Evolutionary conservation across 495 filamentous ascomycete species (phyloP).

Genomic region (Parathielavia appendiculata): DNA sequence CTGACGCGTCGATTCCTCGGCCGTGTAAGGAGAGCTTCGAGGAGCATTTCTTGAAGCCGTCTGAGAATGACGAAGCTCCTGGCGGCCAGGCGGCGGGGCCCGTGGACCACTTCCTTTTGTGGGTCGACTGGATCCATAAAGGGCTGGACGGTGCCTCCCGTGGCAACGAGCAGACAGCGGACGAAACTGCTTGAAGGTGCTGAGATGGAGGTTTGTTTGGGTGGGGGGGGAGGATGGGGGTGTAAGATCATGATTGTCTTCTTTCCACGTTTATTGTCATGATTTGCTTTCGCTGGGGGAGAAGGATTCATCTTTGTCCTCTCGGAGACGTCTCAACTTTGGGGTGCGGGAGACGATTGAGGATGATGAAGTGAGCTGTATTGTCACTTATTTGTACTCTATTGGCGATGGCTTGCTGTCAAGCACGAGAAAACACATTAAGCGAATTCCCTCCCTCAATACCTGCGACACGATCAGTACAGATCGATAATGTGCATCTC

Average conservation of each 20-base stretch:
- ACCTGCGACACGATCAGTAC: not conserved
- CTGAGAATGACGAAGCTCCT: not conserved
- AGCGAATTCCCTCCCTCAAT: not conserved
- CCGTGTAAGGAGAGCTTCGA: conserved; percentile 18
- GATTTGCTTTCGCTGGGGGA: not conserved
- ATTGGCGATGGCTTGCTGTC: not conserved
- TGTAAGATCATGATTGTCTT: not conserved
- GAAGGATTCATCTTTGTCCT: not conserved
- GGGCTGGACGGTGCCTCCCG: conserved; percentile 11
- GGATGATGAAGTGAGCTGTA: not conserved
- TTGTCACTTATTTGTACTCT: not conserved
- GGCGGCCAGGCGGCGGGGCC: not conserved
- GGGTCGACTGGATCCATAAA: conserved; percentile 21
- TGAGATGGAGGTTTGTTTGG: not conserved
- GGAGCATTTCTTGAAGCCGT: conserved; percentile 11
- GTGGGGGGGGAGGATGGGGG: not conserved
- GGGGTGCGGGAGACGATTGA: not conserved
- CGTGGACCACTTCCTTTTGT: conserved; percentile 17
- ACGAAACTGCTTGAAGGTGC: not conserved
- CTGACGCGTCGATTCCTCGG: conserved; percentile 8
- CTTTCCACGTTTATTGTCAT: not conserved
- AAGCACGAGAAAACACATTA: not conserved
- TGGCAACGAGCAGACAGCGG: not conserved
- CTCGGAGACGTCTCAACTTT: not conserved
- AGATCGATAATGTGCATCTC: too few relatives aligned